phyloP scores from a whole-genome alignment of 257 asterid species.

The Ilex aquifolium region DNA sequence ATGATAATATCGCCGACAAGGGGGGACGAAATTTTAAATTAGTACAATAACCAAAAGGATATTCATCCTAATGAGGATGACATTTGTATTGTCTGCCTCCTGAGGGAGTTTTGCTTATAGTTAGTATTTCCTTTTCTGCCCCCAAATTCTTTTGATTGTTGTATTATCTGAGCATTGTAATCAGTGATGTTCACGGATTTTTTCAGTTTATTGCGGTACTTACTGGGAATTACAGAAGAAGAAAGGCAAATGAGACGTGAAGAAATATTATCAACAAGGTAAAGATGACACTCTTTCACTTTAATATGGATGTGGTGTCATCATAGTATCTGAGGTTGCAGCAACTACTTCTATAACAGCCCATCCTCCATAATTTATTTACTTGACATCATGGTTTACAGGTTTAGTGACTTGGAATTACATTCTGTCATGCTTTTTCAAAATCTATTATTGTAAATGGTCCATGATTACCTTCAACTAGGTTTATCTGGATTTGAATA shows the following conservation, averaged over 20 bases:
- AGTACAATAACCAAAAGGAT: not conserved
- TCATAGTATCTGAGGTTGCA: not conserved
- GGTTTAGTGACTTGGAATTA: too few relatives aligned
- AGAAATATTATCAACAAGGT: slow-evolving; percentile 92
- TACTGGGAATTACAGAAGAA: slow-evolving; percentile 84
- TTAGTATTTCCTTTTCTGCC: not conserved
- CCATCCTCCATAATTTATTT: not conserved
- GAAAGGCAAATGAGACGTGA: slow-evolving; percentile 86
- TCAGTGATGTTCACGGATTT: slow-evolving; percentile 12
- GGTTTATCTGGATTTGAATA: too few relatives aligned
- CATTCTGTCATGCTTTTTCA: too few relatives aligned
- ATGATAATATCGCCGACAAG: not conserved
- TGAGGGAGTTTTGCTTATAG: not conserved
- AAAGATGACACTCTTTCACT: slow-evolving; percentile 9
- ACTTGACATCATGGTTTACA: too few relatives aligned
- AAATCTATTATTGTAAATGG: too few relatives aligned
- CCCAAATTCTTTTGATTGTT: not conserved
- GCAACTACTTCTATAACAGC: not conserved
- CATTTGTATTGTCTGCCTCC: not conserved
- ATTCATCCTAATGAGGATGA: not conserved
- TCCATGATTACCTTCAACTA: too few relatives aligned
- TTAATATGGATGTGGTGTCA: not conserved
- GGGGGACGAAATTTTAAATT: not conserved
- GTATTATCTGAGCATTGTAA: not conserved
- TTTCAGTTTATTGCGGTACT: slow-evolving; percentile 74